A percentile compares a stretch with the other conserved stretches of the same genome.
Evolutionary conservation across 495 filamentous ascomycete species (phyloP).

Genomic region (Ascodesmis nigricans): DNA sequence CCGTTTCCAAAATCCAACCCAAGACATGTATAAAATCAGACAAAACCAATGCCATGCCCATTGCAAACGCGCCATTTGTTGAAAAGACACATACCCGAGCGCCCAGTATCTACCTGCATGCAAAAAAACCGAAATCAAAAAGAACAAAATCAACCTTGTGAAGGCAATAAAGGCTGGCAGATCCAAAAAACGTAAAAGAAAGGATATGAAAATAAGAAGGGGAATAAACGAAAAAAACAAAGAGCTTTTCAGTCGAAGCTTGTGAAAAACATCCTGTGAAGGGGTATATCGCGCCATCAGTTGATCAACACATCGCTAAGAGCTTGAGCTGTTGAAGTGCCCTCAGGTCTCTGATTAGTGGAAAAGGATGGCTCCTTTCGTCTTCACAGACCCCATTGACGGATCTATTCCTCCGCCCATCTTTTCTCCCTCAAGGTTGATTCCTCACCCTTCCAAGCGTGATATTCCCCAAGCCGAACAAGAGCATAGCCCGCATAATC

Average conservation of each 20-base stretch:
- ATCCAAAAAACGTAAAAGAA: neutral
- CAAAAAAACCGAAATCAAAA: neutral
- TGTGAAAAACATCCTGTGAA: too few species aligned
- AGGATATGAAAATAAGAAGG: neutral
- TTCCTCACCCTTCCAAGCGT: slow-evolving; percentile 65
- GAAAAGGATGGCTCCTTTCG: neutral
- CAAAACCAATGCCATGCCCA: too few species aligned
- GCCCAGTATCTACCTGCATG: neutral
- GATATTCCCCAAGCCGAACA: slow-evolving; percentile 73
- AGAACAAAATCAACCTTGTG: neutral
- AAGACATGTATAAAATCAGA: too few species aligned
- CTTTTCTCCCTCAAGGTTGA: slow-evolving; percentile 49
- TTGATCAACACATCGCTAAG: neutral
- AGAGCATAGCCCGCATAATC: slow-evolving; percentile 90
- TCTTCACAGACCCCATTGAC: neutral
- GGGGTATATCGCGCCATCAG: too few species aligned
- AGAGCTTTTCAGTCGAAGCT: too few species aligned
- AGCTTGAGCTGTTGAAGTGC: neutral
- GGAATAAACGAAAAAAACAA: too few species aligned
- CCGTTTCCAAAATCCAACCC: too few species aligned
- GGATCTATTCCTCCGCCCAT: slow-evolving; percentile 45
- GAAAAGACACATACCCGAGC: neutral
- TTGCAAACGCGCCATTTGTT: slow-evolving; percentile 1
- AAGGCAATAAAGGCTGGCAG: neutral
- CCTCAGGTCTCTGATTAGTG: neutral